Base-by-base conservation (phyloP, 2,329 filamentous ascomycete species). In the Sporothrix schenckii region DNA sequence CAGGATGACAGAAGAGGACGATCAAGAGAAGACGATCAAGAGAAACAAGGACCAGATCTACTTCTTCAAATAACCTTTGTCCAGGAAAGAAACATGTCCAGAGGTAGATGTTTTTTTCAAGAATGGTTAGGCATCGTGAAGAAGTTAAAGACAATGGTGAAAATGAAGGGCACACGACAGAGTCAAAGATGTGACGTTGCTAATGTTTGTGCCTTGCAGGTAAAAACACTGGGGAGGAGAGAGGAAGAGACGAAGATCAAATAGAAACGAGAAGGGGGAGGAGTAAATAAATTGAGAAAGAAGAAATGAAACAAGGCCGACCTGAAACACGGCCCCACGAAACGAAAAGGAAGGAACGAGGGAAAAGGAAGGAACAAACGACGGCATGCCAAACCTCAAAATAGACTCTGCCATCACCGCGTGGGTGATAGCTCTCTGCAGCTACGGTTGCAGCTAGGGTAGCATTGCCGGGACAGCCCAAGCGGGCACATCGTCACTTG, bases 291-390 rank as follows among this genome's bases (percentile, higher is more conserved):
- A 67, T 54, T 34, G 63, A 47, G 63, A 66, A 66, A 39, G 63
- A 66, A 52, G 47, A 53, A 39, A 21, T 21, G 47, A 66, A 66
- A 66, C 63, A 66, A 52, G 27, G 3, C 11, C 16, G 27, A 16
- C 27, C 63, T 66, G 63, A 66, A 66, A 66, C 63, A 66, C 27
- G 63, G 63, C 47, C 63, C 63, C 63, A 50, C 44, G 58, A 63
- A 63, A 63, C 58, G 39, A 66, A 53, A 27, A 14, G 47, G 24
- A 66, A 24, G 44, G n/a, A 49, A 24, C 41, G 50, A 44, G 27
- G 52, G 52, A 30, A 30, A 39, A 27, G 61, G 50, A 66, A 34
- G 47, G 19, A 66, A 66, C 44, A 52, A 66, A 52, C 63, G 27
- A 39, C 44, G 47, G 47, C 47, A 16, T n/a, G 27, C 24, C 19